Evolutionary conservation across 805 yeast species (phyloP).

Genomic region (Kuraishia borneana): DNA sequence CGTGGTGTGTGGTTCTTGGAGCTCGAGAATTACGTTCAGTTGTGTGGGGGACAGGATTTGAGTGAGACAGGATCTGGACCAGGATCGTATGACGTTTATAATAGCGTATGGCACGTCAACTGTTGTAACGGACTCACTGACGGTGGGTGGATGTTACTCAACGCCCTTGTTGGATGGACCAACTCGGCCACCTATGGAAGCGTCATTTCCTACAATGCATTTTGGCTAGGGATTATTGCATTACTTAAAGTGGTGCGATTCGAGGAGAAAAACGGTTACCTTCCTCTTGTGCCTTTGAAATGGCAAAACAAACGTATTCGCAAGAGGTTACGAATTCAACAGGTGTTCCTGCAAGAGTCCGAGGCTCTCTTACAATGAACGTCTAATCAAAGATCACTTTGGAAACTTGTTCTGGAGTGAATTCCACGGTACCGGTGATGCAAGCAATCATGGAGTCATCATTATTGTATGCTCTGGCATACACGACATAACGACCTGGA

Average conservation of each 20-base stretch:
- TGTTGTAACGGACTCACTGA: slow-evolving; percentile 92
- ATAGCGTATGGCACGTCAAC: slow-evolving; percentile 87
- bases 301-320: slow-evolving; percentile 48
- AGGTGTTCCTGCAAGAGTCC: not conserved
- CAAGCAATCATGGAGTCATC: slow-evolving; percentile 81
- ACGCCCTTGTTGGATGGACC: slow-evolving; percentile 90
- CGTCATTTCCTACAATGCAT: slow-evolving; percentile 56
- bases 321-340: slow-evolving; percentile 17
- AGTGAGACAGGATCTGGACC: slow-evolving; percentile 89
- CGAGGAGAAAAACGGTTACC: slow-evolving; percentile 47
- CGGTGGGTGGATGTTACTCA: slow-evolving; percentile 85
- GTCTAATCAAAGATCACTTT: not conserved
- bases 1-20: slow-evolving; percentile 89
- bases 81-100: slow-evolving; percentile 75
- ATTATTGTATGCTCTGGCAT: slow-evolving; percentile 81
- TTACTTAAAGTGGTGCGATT: slow-evolving; percentile 27
- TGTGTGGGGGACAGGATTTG: slow-evolving; percentile 75
- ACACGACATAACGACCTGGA: slow-evolving; percentile 82
- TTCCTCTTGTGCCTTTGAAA: slow-evolving; percentile 49
- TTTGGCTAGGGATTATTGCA: slow-evolving; percentile 50
- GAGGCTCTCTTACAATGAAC: not conserved
- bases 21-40: slow-evolving; percentile 59
- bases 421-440: slow-evolving; percentile 59
- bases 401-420: slow-evolving; percentile 20
- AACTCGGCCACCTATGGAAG: slow-evolving; percentile 89